Evolutionary conservation across 768 basidiomycete species (phyloP).

Genomic region (Mycena epipterygia): DNA sequence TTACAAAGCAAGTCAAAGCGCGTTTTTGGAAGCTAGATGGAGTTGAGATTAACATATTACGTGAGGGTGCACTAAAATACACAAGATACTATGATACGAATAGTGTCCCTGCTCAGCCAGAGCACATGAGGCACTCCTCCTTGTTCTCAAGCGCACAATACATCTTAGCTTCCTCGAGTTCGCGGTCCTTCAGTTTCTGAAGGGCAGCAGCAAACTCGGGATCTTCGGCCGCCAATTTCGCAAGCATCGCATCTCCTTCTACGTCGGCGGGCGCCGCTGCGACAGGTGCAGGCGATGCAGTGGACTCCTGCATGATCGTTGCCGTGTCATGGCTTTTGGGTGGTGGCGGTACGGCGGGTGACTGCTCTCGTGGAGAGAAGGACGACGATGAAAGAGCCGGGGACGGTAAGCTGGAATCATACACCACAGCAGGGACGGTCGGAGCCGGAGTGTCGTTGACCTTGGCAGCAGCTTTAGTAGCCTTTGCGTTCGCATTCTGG

Average conservation of each 20-base stretch:
- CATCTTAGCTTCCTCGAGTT: slow-evolving; percentile 85
- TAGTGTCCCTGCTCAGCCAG: slow-evolving; percentile 60
- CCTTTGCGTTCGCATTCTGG: slow-evolving; percentile 52
- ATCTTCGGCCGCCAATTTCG: slow-evolving; percentile 67
- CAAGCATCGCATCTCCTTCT: slow-evolving; percentile 60
- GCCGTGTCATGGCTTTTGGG: slow-evolving; percentile 17
- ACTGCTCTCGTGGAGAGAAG: slow-evolving; percentile 11
- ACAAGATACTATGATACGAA: background rate
- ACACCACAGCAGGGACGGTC: slow-evolving; percentile 38
- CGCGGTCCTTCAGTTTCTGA: slow-evolving; percentile 75
- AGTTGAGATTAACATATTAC: background rate
- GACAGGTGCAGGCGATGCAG: slow-evolving; percentile 9
- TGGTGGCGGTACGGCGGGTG: slow-evolving; percentile 32
- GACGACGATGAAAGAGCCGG: slow-evolving; percentile 47
- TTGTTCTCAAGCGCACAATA: slow-evolving; percentile 93
- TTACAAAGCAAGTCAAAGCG: too few species aligned
- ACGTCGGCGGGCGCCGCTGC: slow-evolving; percentile 43
- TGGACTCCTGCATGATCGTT: background rate
- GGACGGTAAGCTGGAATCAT: slow-evolving; percentile 48
- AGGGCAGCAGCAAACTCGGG: slow-evolving; percentile 88
- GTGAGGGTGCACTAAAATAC: background rate
- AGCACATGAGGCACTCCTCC: slow-evolving; percentile 95
- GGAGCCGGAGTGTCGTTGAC: slow-evolving; percentile 3
- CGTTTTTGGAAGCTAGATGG: too few species aligned
- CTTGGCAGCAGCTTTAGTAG: slow-evolving; percentile 26